Evolutionary conservation across 164 flowering plant genomes (phyloP), one percentile per base, ranked within the genome.

Genomic region (Warburgia ugandensis): DNA sequence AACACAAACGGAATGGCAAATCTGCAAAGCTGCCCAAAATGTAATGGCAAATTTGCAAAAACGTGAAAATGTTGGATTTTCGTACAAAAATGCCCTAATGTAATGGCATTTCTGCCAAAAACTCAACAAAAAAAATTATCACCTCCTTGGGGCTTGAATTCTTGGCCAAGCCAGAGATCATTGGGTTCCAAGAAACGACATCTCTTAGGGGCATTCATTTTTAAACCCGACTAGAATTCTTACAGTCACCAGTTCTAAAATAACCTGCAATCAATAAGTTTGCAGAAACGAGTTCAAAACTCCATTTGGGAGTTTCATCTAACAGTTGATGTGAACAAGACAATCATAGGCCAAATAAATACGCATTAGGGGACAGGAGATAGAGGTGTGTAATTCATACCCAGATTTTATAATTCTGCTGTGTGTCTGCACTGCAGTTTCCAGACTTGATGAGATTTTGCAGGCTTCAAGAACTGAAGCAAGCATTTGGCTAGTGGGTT

Each of bases 181-280:
- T 32, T 38, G 79, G 56, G 60, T 84, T 89, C 95, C 95, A 89
- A 5, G 83, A 59, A 8, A 74, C 72, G 16, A 70, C 56, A 67
- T 78, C 80, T 37, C 63, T 63, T 1, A 21, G 1, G 6, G 64
- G 62, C 76, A 76, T 69, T 63, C 58, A 48, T 6, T 19, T 22
- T 40, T 81, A 83, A 3, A 89, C 56, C 62, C 59, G 65, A 30
- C 56, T 67, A 16, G 86, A 91, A 41, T 67, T 16, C 46, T 54
- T 70, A 49, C 55, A 54, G 16, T 77, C 72, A n/a, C 90, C 83
- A 12, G 13, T n/a, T 60, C 56, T 77, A 67, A 71, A 59, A 29
- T 75, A 65, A 28, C 63, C 63, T 2, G 69, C 46, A 27, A 86
- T 67, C 21, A 77, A 9, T 16, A 70, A 19, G 63, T 86, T 83